These are phyloP conservation scores for Vigna trinervia DNA, from an alignment of 306 rosid species.

Conservation along the genomic window DNA sequence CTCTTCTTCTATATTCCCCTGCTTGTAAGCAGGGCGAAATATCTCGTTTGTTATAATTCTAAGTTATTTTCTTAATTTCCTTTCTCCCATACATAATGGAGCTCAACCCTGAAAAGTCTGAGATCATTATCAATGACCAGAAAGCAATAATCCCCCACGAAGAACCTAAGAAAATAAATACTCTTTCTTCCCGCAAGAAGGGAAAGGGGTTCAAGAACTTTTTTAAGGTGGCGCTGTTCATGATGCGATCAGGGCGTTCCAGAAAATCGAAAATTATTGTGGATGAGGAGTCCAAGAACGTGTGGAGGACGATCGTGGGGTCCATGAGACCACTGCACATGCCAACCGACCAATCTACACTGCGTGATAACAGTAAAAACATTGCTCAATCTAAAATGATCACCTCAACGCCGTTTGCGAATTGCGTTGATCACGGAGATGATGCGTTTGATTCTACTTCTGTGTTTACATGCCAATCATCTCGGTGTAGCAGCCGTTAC, in stretches of 20 bases:
- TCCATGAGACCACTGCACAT: constrained; percentile 74
- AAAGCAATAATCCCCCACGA: not conserved
- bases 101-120: not conserved
- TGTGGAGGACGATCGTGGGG: constrained; percentile 59
- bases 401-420: not conserved
- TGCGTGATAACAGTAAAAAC: not conserved
- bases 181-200: constrained; percentile 17
- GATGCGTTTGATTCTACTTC: constrained; percentile 1
- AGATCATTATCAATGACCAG: not conserved
- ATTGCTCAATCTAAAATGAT: not conserved
- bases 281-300: constrained; percentile 43
- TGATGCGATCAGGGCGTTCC: constrained; percentile 57
- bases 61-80: too few relatives aligned
- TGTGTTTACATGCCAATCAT: not conserved
- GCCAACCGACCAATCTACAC: constrained; percentile 43
- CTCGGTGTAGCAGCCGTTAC: constrained; percentile 34
- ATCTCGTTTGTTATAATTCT: not conserved
- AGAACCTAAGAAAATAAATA: not conserved
- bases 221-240: constrained; percentile 56
- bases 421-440: not conserved
- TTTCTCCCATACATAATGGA: constrained; percentile 11
- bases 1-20: not conserved
- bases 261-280: constrained; percentile 42
- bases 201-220: constrained; percentile 44
- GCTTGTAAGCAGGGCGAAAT: not conserved